A percentile compares a stretch with the other conserved stretches of the same genome.
These are phyloP conservation scores for Phoma herbarum DNA, from an alignment of 2,329 filamentous ascomycete species.

Conservation along the genomic window DNA sequence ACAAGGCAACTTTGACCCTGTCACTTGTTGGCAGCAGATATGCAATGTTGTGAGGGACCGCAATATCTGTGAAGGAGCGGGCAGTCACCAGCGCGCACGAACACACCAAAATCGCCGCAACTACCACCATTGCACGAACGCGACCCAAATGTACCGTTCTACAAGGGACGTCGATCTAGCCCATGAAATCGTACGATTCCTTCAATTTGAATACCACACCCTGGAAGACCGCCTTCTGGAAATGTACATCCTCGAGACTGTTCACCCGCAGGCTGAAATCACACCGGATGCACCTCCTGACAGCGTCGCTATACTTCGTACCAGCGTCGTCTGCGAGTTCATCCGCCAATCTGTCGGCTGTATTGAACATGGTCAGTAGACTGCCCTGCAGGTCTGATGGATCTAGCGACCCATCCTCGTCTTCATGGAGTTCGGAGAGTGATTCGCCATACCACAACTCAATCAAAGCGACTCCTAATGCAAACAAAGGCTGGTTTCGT, in stretches of 20 bases:
- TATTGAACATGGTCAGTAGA: constrained; percentile 3
- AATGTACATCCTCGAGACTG: constrained; percentile 38
- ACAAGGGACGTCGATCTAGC: too few relatives aligned
- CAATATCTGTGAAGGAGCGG: too few relatives aligned
- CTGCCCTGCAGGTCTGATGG: not conserved
- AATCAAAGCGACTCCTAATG: constrained; percentile 46
- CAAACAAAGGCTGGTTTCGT: constrained; percentile 45
- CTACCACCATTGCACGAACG: too few relatives aligned
- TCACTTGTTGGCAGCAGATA: too few relatives aligned
- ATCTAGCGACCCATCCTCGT: constrained; percentile 21
- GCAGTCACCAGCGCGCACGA: too few relatives aligned
- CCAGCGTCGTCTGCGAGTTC: constrained; percentile 41
- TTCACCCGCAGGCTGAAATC: constrained; percentile 39
- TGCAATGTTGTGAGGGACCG: too few relatives aligned
- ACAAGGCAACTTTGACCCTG: too few relatives aligned
- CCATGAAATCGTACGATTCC: constrained; percentile 33
- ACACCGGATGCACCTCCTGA: constrained; percentile 44
- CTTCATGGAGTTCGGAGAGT: constrained; percentile 30
- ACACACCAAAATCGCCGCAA: too few relatives aligned
- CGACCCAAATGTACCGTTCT: too few relatives aligned
- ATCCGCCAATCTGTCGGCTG: constrained; percentile 30
- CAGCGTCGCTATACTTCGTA: constrained; percentile 41
- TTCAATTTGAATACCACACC: constrained; percentile 42
- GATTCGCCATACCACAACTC: constrained; percentile 46
- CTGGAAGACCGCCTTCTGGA: constrained; percentile 43